Base-by-base conservation (phyloP, 345 rosid genomes). In the Odontarrhena argentea region DNA sequence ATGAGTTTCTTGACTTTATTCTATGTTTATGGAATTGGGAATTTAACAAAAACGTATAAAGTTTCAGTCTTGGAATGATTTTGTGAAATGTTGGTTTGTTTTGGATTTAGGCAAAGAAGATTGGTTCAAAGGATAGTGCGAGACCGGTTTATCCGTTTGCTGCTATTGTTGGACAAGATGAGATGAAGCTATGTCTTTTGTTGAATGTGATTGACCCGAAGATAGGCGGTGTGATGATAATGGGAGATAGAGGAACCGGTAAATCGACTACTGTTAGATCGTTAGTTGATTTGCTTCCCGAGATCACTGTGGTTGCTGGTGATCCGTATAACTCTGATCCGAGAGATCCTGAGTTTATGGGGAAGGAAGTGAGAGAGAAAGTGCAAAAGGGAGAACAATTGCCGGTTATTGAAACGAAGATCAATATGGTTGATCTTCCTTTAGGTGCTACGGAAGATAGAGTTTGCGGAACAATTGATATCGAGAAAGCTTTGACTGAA, bases 221-320 rank as follows among this genome's bases (percentile, higher is more conserved):
- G 87, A 89, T 92, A 67, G 96, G 98, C 9, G 98, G 95, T 48
- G 96, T 92, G 52, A 89, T 92, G 96, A 89, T 92, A 44, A 92
- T 92, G 98, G 98, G 95, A 28, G 96, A 92, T 70, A 86, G 98
- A 74, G 98, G 98, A 61, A 89, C 96, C 0, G 95, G 98, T 38
- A 89, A 92, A 78, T 89, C 96, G 46, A 92, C 96, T 6, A 66
- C 96, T 1, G 98, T 92, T 38, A 79, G 96, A 78, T 92, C 98
- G 0, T 75, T 92, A 80, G 88, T 86, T 22, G 98, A 92, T 83
- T 72, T 89, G 53, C 86, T 92, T 18, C 98, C 98, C 1, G 85
- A 87, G 78, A 92, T 92, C 69, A 76, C 46, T 34, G 96, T 87
- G 6, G 96, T 92, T 46, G 67, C 81, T 0, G 93, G 93, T 55